Conservation (phyloP, 2,329 filamentous ascomycete species). For the Botrytis cinerea region DNA sequence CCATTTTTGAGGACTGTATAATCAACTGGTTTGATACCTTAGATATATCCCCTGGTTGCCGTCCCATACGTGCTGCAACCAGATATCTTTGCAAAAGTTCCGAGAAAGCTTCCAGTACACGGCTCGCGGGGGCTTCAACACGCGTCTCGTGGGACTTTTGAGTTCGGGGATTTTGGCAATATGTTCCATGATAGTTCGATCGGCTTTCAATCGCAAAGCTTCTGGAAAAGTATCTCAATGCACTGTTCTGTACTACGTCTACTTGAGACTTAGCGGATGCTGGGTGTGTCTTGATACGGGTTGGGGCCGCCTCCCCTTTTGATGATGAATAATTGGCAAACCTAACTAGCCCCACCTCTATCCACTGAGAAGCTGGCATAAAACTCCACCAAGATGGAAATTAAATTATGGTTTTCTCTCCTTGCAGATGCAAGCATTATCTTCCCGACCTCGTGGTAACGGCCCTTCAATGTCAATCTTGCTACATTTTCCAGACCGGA, state of each 20-base stretch:
- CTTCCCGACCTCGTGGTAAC: constrained; percentile 2
- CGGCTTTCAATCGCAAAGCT: not conserved
- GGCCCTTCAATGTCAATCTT: not conserved
- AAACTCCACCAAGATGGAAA: not conserved
- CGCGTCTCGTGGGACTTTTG: not conserved
- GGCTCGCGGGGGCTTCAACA: not conserved
- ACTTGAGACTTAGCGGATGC: not conserved
- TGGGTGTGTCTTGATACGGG: not conserved
- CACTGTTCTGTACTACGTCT: not conserved
- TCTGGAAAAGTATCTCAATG: not conserved
- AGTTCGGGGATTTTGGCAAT: not conserved
- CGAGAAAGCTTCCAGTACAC: not conserved
- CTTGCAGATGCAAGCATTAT: not conserved
- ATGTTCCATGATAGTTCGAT: not conserved
- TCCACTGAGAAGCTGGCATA: not conserved
- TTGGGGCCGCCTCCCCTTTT: not conserved
- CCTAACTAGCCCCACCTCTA: not conserved
- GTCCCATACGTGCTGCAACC: not conserved
- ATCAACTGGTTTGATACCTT: not conserved
- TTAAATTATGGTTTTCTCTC: not conserved
- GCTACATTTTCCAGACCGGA: not conserved
- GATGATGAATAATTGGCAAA: not conserved
- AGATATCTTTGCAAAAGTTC: not conserved
- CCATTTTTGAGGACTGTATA: not conserved
- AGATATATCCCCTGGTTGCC: not conserved